A percentile compares a stretch with the other conserved stretches of the same genome.
Evolutionary conservation across 139 green algal species (phyloP).

Genomic region (Chlamydomonas sp.): DNA sequence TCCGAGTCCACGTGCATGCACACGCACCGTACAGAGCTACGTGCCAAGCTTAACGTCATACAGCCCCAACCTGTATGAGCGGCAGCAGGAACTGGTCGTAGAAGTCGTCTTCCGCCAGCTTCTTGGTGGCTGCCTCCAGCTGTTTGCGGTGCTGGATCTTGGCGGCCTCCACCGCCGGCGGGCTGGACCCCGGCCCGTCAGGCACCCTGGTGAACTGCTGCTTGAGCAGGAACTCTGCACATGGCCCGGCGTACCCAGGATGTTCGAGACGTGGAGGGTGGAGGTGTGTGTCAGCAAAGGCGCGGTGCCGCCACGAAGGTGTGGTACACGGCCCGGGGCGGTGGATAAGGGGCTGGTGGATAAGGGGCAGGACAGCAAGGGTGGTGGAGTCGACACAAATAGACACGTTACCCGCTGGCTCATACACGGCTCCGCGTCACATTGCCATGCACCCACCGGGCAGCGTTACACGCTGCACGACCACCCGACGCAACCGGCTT

Average conservation of each 20-base stretch:
- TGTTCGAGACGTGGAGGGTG: no score
- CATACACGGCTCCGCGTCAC: no score
- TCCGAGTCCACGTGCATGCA: background rate
- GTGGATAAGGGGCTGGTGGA: no score
- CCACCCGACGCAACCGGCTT: no score
- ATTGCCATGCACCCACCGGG: background rate
- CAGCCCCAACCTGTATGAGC: background rate
- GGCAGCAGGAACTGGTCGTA: conserved; percentile 1
- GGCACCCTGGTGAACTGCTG: background rate
- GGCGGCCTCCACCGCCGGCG: background rate
- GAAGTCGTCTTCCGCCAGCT: background rate
- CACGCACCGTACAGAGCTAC: background rate
- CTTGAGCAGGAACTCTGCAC: background rate
- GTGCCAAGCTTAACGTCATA: background rate
- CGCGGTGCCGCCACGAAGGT: no score
- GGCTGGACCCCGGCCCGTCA: background rate
- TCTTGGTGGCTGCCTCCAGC: background rate
- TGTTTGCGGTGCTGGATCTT: background rate
- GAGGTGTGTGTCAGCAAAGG: no score
- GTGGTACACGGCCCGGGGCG: no score
- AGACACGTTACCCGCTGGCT: no score
- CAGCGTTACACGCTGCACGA: background rate
- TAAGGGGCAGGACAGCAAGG: no score
- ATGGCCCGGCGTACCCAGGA: no score
- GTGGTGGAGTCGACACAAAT: no score